A percentile compares a stretch with the other conserved stretches of the same genome.
Evolutionary conservation across 441 rosid species (phyloP).

Genomic region (Rhodomyrtus psidioides): DNA sequence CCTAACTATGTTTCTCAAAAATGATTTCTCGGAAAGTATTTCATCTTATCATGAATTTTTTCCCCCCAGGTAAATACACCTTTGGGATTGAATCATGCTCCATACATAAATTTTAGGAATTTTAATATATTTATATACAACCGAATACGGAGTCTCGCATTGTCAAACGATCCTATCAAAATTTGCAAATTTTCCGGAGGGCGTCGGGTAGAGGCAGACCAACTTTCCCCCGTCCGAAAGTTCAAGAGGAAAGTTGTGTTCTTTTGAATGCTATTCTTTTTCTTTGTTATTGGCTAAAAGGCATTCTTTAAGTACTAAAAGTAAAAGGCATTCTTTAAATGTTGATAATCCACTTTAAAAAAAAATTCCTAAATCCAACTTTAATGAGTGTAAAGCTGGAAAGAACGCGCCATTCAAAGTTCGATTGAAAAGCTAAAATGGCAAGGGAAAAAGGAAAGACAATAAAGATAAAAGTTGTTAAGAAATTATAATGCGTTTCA

Average conservation of each 20-base stretch:
- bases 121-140: background rate
- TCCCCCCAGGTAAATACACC: too few species aligned
- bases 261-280: background rate
- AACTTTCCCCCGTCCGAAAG: background rate
- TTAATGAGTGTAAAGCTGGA: background rate
- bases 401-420: background rate
- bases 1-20: too few species aligned
- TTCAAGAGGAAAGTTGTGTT: background rate
- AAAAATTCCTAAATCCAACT: background rate
- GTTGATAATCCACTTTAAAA: background rate
- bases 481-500: background rate
- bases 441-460: background rate
- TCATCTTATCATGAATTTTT: too few species aligned
- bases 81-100: background rate
- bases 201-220: background rate
- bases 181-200: background rate
- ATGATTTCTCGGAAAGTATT: too few species aligned
- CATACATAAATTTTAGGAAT: background rate
- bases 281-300: background rate
- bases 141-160: accelerated
- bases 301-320: too few species aligned
- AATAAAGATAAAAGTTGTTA: background rate
- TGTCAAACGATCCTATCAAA: background rate
- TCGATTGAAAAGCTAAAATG: background rate
- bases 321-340: background rate